Evolutionary conservation across 768 basidiomycete species (phyloP), one percentile per base, ranked within the genome.

Genomic region (Phlebiopsis flavidoalba): DNA sequence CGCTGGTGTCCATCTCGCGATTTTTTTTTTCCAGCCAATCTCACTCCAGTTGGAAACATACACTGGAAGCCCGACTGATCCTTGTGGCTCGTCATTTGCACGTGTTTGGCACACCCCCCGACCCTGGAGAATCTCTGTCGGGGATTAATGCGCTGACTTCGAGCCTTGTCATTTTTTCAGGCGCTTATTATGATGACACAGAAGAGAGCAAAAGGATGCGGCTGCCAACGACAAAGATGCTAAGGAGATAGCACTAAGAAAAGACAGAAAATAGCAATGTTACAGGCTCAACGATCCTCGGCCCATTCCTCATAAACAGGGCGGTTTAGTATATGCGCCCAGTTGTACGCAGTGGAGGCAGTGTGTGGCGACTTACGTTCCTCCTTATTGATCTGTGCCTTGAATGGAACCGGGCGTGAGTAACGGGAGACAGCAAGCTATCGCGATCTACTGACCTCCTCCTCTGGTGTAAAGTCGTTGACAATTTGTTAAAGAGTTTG

Each of bases 341-440:
- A 43, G 36, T 11, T 43, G n/a, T 43, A 43, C 10, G 40, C 14
- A 8, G 40, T 43, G 40, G 40, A 17, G 40, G 40, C 0, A 50
- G 46, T 57, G 58, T 57, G 58, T 12, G 51, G 31, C 50, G 10
- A 79, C 89, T 80, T 71, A 92, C 95, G 75, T 98, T 98, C n/a
- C 81, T 99, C 97, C 77, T 97, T 97, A 87, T 94, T 95, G 84
- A 99, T 98, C 76, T 98, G 96, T 36, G 92, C 91, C 91, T 92
- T 48, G 65, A 58, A 37, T 12, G 51, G 58, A 51, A 63, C 50
- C 61, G 49, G 53, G 33, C n/a, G 46, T 63, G 35, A 60, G 58
- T 47, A 15, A 5, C 31, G 36, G 5, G n/a, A 53, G 24, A 61
- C 35, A 22, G 14, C 46, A 21, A 60, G n/a, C 24, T 33, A 51